Evolutionary conservation across 129 eudicot species (phyloP).

Genomic region (Heracleum sosnowskyi): DNA sequence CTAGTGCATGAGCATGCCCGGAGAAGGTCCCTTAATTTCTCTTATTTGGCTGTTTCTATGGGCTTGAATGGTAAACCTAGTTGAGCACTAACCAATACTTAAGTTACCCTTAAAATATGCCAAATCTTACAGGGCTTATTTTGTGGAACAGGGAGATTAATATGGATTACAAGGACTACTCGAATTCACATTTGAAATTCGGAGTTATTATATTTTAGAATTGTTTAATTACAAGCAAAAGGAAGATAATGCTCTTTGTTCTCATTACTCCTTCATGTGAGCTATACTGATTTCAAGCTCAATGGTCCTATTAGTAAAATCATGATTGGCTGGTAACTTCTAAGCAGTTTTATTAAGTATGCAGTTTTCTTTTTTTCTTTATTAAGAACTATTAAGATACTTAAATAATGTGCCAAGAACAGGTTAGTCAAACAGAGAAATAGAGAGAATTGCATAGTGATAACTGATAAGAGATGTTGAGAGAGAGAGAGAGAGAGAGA

Average conservation of each 20-base stretch:
- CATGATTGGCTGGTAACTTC: background rate
- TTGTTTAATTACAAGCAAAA: background rate
- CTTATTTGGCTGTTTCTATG: background rate
- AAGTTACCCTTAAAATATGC: background rate
- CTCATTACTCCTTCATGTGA: background rate
- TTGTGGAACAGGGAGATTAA: background rate
- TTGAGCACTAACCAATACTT: background rate
- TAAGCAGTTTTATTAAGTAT: background rate
- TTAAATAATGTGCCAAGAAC: background rate
- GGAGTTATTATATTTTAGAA: background rate
- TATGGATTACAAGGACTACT: background rate
- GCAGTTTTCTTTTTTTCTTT: background rate
- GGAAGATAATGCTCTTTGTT: background rate
- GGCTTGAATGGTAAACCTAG: background rate
- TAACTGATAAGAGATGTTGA: background rate
- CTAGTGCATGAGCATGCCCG: background rate
- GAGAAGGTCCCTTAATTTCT: background rate
- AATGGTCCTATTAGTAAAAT: background rate
- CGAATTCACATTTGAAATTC: background rate
- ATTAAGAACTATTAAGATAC: background rate
- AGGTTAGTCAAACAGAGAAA: background rate
- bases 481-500: no score
- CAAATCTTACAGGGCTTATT: background rate
- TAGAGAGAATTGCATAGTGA: background rate
- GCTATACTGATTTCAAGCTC: background rate